Evolutionary conservation across 2,329 filamentous ascomycete species (phyloP), one percentile per base, ranked within the genome.

Genomic region (Epichloe gansuensis): DNA sequence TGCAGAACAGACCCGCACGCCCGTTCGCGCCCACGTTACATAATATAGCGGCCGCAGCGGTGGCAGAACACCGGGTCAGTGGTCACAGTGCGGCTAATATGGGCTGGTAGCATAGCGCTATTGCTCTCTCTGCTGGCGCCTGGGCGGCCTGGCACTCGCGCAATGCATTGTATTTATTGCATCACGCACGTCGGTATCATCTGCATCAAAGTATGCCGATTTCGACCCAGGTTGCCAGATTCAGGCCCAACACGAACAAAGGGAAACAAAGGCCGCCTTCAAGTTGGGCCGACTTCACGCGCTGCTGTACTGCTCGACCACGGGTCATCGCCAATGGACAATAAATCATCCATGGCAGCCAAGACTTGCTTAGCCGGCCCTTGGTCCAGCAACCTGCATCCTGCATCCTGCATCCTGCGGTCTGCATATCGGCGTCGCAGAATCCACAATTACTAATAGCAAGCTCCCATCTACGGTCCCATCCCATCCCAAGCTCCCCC

Each of bases 121-220:
- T 27, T 21, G 17, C 17, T 21, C 12, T 44, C 23, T 44, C 23
- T 12, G n/a, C 31, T 21, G n/a, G 17, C 17, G 17, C 17, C 17
- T 21, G 17, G 17, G 17, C 17, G 17, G 17, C 17, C 17, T 21
- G 17, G 17, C 17, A 21, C 9, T 39, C 15, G 23, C 42, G 42
- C 39, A 41, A 15, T 41, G n/a, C 15, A 21, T 21, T 9, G n/a
- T 44, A 27, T 27, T 21, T 43, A 27, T 17, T 4, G 39, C 11
- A 41, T 21, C 17, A 47, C 36, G 31, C 27, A 53, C 40, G 35
- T 45, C 41, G 13, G 43, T 47, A 42, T 39, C 51, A 50, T 53
- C 11, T 47, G 48, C 51, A 52, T 52, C 17, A 41, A 46, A 48
- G 31, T 46, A 36, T 31, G 50, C 50, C 45, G 27, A 43, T 39